These are phyloP conservation scores for Diplodia corticola DNA, from an alignment of 2,329 filamentous ascomycete species.

Conservation along the genomic window DNA sequence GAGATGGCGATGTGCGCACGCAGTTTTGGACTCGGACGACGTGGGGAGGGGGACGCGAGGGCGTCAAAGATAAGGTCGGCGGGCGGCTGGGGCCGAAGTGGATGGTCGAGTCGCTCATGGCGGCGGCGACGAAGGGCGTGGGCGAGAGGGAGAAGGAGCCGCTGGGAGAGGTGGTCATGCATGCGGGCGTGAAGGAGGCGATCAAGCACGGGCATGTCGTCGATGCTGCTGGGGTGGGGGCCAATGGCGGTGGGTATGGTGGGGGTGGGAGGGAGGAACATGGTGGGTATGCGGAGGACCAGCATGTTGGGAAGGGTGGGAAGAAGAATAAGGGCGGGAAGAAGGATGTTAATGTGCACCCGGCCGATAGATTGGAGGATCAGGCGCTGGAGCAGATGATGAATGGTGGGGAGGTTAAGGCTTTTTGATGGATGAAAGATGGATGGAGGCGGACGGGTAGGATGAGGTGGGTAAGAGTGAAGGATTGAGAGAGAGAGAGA, in stretches of 20 bases:
- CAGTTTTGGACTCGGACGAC: not conserved
- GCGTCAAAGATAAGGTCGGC: not conserved
- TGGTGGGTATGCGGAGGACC: too few species aligned
- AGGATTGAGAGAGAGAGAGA: too few species aligned
- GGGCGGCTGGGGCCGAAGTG: not conserved
- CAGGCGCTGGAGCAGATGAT: not conserved
- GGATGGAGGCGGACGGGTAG: too few species aligned
- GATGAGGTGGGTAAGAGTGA: too few species aligned
- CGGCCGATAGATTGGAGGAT: not conserved
- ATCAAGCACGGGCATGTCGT: not conserved
- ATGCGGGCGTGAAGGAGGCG: not conserved
- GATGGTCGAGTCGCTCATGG: not conserved
- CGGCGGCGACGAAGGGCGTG: not conserved
- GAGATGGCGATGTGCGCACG: not conserved
- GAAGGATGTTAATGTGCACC: not conserved
- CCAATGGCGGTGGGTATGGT: not conserved
- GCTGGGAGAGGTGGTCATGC: not conserved
- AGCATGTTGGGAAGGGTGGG: not conserved
- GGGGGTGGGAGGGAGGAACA: not conserved
- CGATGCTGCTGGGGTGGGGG: not conserved
- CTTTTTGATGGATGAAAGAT: not conserved
- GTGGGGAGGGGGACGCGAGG: not conserved
- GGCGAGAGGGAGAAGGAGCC: not conserved
- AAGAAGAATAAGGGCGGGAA: not conserved
- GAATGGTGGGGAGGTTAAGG: not conserved